Evolutionary conservation across 768 basidiomycete species (phyloP), one percentile per base, ranked within the genome.

Genomic region (Kwoniella newhampshirensis): DNA sequence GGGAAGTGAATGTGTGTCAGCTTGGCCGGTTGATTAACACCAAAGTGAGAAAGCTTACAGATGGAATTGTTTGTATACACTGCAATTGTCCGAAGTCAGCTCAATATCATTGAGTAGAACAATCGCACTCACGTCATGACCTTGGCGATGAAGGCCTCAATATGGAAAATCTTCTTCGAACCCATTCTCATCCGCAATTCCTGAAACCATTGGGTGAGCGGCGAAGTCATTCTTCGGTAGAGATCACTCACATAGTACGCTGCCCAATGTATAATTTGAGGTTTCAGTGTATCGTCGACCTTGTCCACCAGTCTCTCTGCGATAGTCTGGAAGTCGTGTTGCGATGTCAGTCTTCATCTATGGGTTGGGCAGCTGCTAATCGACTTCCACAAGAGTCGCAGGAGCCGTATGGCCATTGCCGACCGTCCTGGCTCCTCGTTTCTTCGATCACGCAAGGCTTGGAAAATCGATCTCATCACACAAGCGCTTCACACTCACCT

Each of bases 111-210:
- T n/a, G n/a, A n/a, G n/a, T n/a, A n/a, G n/a, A n/a, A n/a, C n/a
- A n/a, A n/a, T 28, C 48, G 1, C 13, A 71, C 70, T 66, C 60
- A 73, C 71, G 55, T 88, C 94, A 98, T 97, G 39, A 92, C 84
- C 73, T 97, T 96, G 28, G 96, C 88, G 2, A 93, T 89, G 87
- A 91, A 98, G 17, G 94, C 93, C 70, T 99, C 94, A 40, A 99
- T 82, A 71, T 99, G 94, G 77, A 87, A 98, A 49, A 99, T 97
- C 77, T 97, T 87, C 76, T 89, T 89, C 71, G 84, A 84, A 4
- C 94, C 94, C 52, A 86, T 80, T n/a, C 91, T 84, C 89, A 98
- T 89, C n/a, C 96, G 86, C 35, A 88, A 83, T 79, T 99, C 93
- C 91, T 96, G 52, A 21, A 17, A 43, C 43, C 36, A 53, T 23